Evolutionary conservation across 2,329 filamentous ascomycete genomes (phyloP).

Genomic region (Calcarisporium arbuscula): DNA sequence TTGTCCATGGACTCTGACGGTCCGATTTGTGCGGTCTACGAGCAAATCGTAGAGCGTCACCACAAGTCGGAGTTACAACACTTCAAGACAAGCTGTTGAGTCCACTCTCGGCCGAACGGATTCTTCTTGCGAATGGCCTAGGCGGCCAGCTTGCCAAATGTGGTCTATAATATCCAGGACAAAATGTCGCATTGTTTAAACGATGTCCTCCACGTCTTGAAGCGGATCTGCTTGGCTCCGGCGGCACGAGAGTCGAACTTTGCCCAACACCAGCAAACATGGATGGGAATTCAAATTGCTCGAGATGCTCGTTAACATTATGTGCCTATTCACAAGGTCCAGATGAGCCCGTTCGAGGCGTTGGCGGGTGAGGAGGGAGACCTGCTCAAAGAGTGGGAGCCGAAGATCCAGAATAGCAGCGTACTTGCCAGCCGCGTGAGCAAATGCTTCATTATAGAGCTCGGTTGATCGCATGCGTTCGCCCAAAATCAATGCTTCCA

Average conservation of each 20-base stretch:
- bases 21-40: conserved; percentile 72
- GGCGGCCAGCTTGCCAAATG: conserved; percentile 75
- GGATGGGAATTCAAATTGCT: conserved; percentile 85
- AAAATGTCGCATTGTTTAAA: conserved; percentile 73
- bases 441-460: conserved; percentile 86
- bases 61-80: conserved; percentile 83
- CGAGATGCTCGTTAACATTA: conserved; percentile 65
- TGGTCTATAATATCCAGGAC: conserved; percentile 58
- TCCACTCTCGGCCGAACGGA: conserved; percentile 74
- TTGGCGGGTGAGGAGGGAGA: conserved; percentile 66
- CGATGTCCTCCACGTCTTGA: conserved; percentile 73
- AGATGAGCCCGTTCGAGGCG: conserved; percentile 77
- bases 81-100: conserved; percentile 77
- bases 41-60: conserved; percentile 80
- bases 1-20: conserved; percentile 72
- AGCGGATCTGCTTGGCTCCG: conserved; percentile 71
- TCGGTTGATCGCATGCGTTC: conserved; percentile 77
- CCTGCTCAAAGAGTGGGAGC: conserved; percentile 61
- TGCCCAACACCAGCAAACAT: conserved; percentile 82
- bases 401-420: conserved; percentile 62
- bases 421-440: conserved; percentile 85
- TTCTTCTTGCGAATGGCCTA: conserved; percentile 87
- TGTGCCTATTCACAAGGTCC: conserved; percentile 70
- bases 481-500: conserved; percentile 83
- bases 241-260: conserved; percentile 73